Evolutionary conservation across 345 rosid genomes (phyloP).

Genomic region (Carallia pectinifolia): DNA sequence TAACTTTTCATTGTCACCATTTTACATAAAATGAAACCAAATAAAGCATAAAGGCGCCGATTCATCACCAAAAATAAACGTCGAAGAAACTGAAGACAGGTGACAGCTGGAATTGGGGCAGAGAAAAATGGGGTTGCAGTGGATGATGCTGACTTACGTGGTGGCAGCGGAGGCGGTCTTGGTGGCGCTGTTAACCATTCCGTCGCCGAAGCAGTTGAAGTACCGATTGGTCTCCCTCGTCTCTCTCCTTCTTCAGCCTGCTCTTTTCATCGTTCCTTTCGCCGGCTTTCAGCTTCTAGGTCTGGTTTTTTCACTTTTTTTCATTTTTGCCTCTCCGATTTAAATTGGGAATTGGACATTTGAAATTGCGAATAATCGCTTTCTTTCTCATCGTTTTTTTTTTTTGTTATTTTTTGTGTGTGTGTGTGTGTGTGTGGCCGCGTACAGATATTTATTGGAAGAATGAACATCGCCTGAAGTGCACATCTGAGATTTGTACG

Average conservation of each 20-base stretch:
- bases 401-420: not conserved
- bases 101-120: no score
- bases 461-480: conserved; percentile 75
- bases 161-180: conserved; percentile 74
- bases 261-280: conserved; percentile 72
- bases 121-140: conserved; percentile 74
- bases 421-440: not conserved
- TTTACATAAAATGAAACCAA: no score
- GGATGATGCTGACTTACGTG: conserved; percentile 73
- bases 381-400: no score
- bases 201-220: conserved; percentile 70
- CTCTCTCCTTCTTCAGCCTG: conserved; percentile 66
- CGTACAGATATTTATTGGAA: conserved; percentile 79
- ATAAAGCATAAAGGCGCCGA: no score
- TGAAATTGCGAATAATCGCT: no score
- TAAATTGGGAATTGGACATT: no score
- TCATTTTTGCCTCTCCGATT: not conserved
- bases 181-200: conserved; percentile 61
- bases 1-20: no score
- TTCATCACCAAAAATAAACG: not conserved
- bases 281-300: conserved; percentile 80
- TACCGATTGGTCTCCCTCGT: conserved; percentile 62
- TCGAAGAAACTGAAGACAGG: not conserved
- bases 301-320: conserved; percentile 2
- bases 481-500: conserved; percentile 76